Evolutionary conservation across 2,329 filamentous ascomycete species (phyloP).

Genomic region (Fusarium austroafricanum): DNA sequence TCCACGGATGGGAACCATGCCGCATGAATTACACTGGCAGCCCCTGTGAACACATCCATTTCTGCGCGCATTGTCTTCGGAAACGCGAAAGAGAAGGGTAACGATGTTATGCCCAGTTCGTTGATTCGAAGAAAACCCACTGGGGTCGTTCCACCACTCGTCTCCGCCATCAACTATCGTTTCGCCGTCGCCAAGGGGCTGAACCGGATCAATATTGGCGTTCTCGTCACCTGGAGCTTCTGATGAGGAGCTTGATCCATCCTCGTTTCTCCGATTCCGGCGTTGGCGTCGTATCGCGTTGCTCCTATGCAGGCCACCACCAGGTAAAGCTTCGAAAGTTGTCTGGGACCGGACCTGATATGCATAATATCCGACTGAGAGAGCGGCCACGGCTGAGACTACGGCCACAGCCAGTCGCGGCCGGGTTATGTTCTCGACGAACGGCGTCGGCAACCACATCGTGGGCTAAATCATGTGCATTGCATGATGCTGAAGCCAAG

Average conservation of each 20-base stretch:
- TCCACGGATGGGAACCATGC: slow-evolving; percentile 87
- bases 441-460: slow-evolving; percentile 62
- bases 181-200: slow-evolving; percentile 53
- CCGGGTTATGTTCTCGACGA: slow-evolving; percentile 66
- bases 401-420: slow-evolving; percentile 67
- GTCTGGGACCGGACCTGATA: slow-evolving; percentile 56
- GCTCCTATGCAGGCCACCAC: slow-evolving; percentile 68
- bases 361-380: slow-evolving; percentile 68
- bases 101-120: slow-evolving; percentile 82
- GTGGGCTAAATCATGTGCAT: slow-evolving; percentile 47
- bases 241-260: slow-evolving; percentile 57
- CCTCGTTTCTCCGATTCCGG: slow-evolving; percentile 50
- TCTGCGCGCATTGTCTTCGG: slow-evolving; percentile 88
- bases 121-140: slow-evolving; percentile 55
- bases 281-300: slow-evolving; percentile 72
- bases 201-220: slow-evolving; percentile 47
- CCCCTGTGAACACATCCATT: slow-evolving; percentile 94
- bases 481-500: slow-evolving; percentile 48
- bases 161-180: slow-evolving; percentile 57
- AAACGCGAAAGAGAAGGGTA: slow-evolving; percentile 88
- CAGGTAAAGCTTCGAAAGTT: slow-evolving; percentile 40
- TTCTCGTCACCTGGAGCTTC: slow-evolving; percentile 61
- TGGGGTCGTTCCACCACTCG: slow-evolving; percentile 65
- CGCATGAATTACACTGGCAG: slow-evolving; percentile 91
- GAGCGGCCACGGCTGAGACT: slow-evolving; percentile 66